A percentile compares a stretch with the other conserved stretches of the same genome.
Conservation (phyloP, 306 rosid species). For the Astragalus glycyphyllos region DNA sequence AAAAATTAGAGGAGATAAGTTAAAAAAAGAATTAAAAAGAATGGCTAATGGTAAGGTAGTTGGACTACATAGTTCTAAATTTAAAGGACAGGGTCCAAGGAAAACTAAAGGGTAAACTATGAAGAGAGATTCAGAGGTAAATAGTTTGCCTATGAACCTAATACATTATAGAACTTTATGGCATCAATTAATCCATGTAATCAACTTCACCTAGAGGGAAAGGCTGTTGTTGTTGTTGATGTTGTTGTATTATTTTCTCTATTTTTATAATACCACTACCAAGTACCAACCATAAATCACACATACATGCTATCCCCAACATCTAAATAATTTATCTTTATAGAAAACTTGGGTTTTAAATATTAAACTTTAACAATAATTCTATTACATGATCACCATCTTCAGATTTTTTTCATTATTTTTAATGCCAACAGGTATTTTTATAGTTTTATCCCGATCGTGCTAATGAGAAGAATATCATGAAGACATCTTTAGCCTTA, state of each 20-base stretch:
- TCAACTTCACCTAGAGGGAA: too few species aligned
- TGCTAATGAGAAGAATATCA: constrained; percentile 21
- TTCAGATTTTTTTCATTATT: constrained; percentile 19
- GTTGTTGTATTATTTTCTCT: not conserved
- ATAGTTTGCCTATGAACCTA: too few species aligned
- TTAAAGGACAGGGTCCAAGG: too few species aligned
- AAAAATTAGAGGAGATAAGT: not conserved
- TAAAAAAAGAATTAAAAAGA: too few species aligned
- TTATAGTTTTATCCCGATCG: constrained; percentile 5
- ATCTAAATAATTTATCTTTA: constrained; percentile 24
- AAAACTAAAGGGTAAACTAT: too few species aligned
- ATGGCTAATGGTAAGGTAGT: not conserved
- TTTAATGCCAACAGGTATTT: constrained; percentile 23
- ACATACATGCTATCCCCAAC: constrained; percentile 21
- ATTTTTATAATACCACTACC: constrained; percentile 8
- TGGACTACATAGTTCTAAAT: not conserved
- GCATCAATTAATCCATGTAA: too few species aligned
- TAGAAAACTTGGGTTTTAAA: constrained; percentile 5
- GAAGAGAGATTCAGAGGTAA: too few species aligned
- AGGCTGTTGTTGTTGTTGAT: too few species aligned
- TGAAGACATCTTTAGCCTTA: constrained; percentile 28
- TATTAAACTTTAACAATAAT: not conserved
- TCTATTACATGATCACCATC: constrained; percentile 4
- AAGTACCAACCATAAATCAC: constrained; percentile 8
- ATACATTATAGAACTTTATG: too few species aligned